phyloP scores from a whole-genome alignment of 2,329 filamentous ascomycete genomes.

The Colletotrichum graminicola region DNA sequence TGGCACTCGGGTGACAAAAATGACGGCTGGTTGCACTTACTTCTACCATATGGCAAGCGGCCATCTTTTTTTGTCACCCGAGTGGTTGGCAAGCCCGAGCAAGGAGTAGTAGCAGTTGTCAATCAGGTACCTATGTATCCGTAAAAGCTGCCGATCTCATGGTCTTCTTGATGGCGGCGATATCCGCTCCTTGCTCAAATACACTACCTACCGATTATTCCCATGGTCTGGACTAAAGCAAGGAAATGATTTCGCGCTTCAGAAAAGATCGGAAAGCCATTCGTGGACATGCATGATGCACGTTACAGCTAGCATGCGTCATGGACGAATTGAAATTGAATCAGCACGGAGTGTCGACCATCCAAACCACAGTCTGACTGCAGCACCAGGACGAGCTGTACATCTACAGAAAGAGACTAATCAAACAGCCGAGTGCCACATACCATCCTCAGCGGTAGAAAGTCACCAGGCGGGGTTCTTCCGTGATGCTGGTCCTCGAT shows the following conservation, averaged over 20 bases:
- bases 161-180: not conserved
- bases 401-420: not conserved
- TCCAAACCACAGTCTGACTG: not conserved
- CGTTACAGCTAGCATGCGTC: not conserved
- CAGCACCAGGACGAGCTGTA: not conserved
- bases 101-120: no score
- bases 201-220: no score
- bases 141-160: conserved; percentile 3
- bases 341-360: not conserved
- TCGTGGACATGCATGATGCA: not conserved
- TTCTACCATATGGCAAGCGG: no score
- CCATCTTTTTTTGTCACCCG: no score
- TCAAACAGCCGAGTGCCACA: not conserved
- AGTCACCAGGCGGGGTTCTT: not conserved
- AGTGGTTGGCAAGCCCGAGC: not conserved
- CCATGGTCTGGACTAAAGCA: not conserved
- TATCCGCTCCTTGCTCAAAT: not conserved
- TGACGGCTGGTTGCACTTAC: no score
- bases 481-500: not conserved
- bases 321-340: not conserved
- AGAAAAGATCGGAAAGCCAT: not conserved
- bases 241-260: not conserved
- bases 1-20: no score
- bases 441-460: conserved; percentile 1
- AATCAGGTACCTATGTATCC: not conserved